Evolutionary conservation across 345 rosid genomes (phyloP), one percentile per base, ranked within the genome.

Genomic region (Psidium guajava): DNA sequence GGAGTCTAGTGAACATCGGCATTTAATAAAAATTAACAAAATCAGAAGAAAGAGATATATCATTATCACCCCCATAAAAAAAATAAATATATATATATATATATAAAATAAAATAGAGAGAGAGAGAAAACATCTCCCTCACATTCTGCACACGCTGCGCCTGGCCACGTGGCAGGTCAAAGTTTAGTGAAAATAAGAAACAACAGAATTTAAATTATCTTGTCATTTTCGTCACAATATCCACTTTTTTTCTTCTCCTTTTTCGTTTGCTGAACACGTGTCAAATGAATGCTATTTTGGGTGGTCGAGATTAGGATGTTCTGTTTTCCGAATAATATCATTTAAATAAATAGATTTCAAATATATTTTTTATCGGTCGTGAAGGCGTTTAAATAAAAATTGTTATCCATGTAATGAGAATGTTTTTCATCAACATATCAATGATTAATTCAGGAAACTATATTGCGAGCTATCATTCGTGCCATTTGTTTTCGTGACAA

Each of bases 251-350:
- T 9, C 32, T 0, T 21, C 4, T 0, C 2, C 50, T 28, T 32
- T 69, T 16, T 0, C 10, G 2, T 11, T 50, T 3, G 4, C 5
- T 9, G 77, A 12, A 11, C 36, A 32, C 77, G 40, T 69, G 47
- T 36, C 80, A 1, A 69, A 5, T 1, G 24, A 36, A 69, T 18
- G 80, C 25, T 2, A 47, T 69, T 21, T 69, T 3, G 47, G 47
- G 3, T 69, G 47, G 3, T 69, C 44, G 0, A 4, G 6, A 6
- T 28, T 28, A 10, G 16, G 4, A 8, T 1, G 1, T 6, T 3
- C 12, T 59, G 36, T n/a, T 59, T n/a, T 0, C 1, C 3, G 3
- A 1, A 13, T 2, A 2, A 58, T 0, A 58, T 27, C n/a, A 58
- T n/a, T 58, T n/a, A 6, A 54, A 54, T 6, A 3, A 54, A 54